phyloP scores from a whole-genome alignment of 1,284 basidiomycete genomes.

The Ceratobasidium sp. region DNA sequence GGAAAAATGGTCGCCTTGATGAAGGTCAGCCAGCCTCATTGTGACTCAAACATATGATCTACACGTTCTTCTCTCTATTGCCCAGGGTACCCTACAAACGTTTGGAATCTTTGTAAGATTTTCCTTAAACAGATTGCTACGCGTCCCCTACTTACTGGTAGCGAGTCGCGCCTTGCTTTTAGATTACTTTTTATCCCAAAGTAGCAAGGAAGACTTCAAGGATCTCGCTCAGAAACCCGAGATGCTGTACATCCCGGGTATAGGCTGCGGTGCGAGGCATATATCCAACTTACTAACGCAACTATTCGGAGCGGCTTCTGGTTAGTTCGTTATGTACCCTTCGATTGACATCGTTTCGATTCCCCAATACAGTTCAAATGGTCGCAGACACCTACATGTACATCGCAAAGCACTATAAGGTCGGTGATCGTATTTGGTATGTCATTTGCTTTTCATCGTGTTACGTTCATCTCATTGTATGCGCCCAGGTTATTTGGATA shows the following conservation, averaged over 20 bases:
- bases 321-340: background rate
- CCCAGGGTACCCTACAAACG: constrained; percentile 1
- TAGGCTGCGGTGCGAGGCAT: constrained; percentile 18
- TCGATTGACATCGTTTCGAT: background rate
- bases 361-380: constrained; percentile 14
- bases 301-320: constrained; percentile 15
- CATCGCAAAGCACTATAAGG: constrained; percentile 9
- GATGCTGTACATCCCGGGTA: constrained; percentile 27
- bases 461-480: background rate
- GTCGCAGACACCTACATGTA: constrained; percentile 20
- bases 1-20: constrained; percentile 27
- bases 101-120: constrained; percentile 25
- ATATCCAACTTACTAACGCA: constrained; percentile 28
- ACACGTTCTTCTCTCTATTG: too few species aligned
- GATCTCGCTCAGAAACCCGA: background rate
- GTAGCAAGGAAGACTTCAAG: too few species aligned
- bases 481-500: constrained; percentile 26
- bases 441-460: background rate
- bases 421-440: constrained; percentile 30
- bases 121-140: too few species aligned
- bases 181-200: background rate
- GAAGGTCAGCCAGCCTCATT: background rate
- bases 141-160: too few species aligned
- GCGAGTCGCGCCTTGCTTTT: too few species aligned
- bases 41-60: too few species aligned